Base-by-base conservation (phyloP, 2,329 filamentous ascomycete species). In the Stemphylium beticola region DNA sequence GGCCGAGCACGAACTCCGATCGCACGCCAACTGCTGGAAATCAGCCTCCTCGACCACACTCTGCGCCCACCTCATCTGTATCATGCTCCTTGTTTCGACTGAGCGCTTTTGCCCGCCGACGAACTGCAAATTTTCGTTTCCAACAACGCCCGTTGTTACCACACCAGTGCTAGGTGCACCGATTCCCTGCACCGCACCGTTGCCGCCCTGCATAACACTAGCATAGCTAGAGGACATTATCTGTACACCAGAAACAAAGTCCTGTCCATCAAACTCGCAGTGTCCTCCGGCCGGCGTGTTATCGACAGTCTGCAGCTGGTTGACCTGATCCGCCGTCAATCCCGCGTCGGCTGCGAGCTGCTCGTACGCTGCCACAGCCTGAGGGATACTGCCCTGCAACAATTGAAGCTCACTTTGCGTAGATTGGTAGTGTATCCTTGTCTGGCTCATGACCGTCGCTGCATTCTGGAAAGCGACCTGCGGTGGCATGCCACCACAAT, bases 351-450 rank as follows among this genome's bases (percentile, higher is more conserved):
- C 60, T 5, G 78, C 83, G 4, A 81, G 61, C 58, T 81, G 67
- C 69, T 85, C 82, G 58, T 83, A 86, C 2, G 83, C 81, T 24
- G 62, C 53, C 26, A 86, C 74, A 11, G 82, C 77, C 50, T 77
- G 66, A 0, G 83, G 83, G 32, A 86, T 85, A 6, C 76, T 74
- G 0, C 62, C 67, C 64, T 85, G 82, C 37, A 86, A 76, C 8
- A 73, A 57, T 2, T 74, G 62, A 3, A 85, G 76, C 66, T 86
- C 84, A 22, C 78, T 70, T 61, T 80, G 76, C 3, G 82, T 85
- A 53, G 77, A 82, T 72, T 86, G 84, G 69, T 80, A 85, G 67
- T 86, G 83, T 17, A 86, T 80, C 48, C 77, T 77, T 22, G 82
- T 83, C 45, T 72, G 77, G 2, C 73, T 65, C 49, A 81, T 68